phyloP scores from a whole-genome alignment of 2,329 filamentous ascomycete genomes.

The Dissoconium aciculare region DNA sequence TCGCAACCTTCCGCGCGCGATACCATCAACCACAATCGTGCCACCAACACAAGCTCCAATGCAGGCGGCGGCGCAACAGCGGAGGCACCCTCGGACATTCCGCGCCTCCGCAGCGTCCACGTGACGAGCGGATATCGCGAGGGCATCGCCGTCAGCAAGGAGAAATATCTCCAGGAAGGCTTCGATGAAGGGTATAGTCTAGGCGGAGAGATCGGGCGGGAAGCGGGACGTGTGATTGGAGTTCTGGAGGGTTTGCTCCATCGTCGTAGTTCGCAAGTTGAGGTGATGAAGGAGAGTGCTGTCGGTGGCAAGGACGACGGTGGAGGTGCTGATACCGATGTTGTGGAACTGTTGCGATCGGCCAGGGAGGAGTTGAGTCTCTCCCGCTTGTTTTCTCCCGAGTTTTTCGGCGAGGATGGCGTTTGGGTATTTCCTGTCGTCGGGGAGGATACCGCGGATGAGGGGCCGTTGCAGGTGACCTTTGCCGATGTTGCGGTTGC shows the following conservation, averaged over 20 bases:
- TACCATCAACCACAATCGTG: background rate
- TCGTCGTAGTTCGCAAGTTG: too few species aligned
- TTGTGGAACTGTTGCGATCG: slow-evolving; percentile 12
- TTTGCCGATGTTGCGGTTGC: slow-evolving; percentile 49
- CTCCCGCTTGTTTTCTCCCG: slow-evolving; percentile 45
- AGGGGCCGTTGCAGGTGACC: slow-evolving; percentile 28
- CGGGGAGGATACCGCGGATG: slow-evolving; percentile 24
- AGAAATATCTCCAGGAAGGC: slow-evolving; percentile 60
- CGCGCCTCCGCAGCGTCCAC: slow-evolving; percentile 59
- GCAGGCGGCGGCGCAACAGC: slow-evolving; percentile 24
- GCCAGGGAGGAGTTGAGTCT: slow-evolving; percentile 33
- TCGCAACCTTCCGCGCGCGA: slow-evolving; percentile 1
- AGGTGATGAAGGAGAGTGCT: too few species aligned
- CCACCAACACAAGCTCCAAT: slow-evolving; percentile 4
- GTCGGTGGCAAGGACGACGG: background rate
- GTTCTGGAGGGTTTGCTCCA: slow-evolving; percentile 52
- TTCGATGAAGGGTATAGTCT: slow-evolving; percentile 86
- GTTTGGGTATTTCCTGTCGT: slow-evolving; percentile 49
- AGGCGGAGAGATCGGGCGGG: slow-evolving; percentile 64
- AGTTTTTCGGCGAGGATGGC: slow-evolving; percentile 57
- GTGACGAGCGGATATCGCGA: slow-evolving; percentile 81
- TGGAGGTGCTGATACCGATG: background rate
- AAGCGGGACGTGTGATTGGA: slow-evolving; percentile 61
- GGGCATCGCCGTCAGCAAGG: slow-evolving; percentile 64
- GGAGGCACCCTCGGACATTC: slow-evolving; percentile 61